A percentile compares a stretch with the other conserved stretches of the same genome.
Conservation (phyloP, 306 rosid species). For the Cucurbita argyrosperma region DNA sequence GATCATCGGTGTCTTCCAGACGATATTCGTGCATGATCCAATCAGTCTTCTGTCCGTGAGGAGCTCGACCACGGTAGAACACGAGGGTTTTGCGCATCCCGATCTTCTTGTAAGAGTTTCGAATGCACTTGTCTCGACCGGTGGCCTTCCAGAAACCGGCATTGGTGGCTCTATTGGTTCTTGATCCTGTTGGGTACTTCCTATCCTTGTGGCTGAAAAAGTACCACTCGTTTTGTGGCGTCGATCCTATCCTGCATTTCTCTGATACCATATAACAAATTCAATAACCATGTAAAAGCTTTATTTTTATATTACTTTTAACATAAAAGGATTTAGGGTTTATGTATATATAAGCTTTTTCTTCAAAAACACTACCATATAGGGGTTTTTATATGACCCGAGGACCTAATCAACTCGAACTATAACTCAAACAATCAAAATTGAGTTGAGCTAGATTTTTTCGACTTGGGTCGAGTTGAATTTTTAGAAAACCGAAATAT, state of each 20-base stretch:
- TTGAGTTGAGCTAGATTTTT: too few species aligned
- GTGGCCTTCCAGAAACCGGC: constrained; percentile 99
- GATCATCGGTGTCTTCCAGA: constrained; percentile 62
- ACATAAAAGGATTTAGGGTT: too few species aligned
- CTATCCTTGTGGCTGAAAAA: constrained; percentile 96
- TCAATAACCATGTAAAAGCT: too few species aligned
- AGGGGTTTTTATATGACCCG: too few species aligned
- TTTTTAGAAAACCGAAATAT: too few species aligned
- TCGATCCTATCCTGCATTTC: constrained; percentile 82
- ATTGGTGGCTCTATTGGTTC: constrained; percentile 82
- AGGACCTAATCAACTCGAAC: too few species aligned
- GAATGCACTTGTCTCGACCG: constrained; percentile 82
- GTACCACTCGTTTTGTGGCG: constrained; percentile 95
- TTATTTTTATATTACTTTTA: too few species aligned
- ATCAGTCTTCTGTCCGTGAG: constrained; percentile 88
- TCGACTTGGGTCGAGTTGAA: too few species aligned
- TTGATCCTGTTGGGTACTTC: constrained; percentile 94
- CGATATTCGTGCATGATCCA: constrained; percentile 99
- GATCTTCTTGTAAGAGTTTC: constrained; percentile 61
- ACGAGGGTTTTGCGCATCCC: constrained; percentile 95
- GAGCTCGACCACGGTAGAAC: constrained; percentile 87
- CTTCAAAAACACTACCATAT: too few species aligned
- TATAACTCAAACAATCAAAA: too few species aligned
- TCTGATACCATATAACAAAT: background rate
- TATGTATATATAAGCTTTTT: too few species aligned